Base-by-base conservation (phyloP, 768 basidiomycete genomes). In the Pisolithus orientalis region DNA sequence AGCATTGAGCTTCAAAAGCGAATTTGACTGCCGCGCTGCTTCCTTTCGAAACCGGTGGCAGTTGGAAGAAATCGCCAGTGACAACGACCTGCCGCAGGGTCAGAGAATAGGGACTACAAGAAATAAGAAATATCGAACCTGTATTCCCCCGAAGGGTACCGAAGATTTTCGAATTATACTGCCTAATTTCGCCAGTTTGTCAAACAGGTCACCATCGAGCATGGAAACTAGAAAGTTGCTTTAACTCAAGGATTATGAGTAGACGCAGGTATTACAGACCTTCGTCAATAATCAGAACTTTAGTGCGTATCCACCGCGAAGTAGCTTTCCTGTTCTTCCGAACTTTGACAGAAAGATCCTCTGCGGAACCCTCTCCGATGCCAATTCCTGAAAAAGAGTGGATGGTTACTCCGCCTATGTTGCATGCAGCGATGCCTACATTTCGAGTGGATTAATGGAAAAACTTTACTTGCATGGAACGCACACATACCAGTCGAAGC, bases 331-430 rank as follows among this genome's bases (percentile, higher is more conserved):
- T 88, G 66, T 94, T 96, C 74, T 81, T 90, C 58, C 71, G 77
- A 43, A 97, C 68, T 62, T 82, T 94, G 0, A 59, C 68, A 4
- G 80, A 74, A 5, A 97, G 77, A 0, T 80, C 70, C 0, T 85
- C 78, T 0, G 79, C 78, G 9, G 65, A 66, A 38, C 89, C 92
- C 3, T 77, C 68, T 2, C 90, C 95, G 1, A 96, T 70, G 0
- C 95, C 95, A 53, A 95, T 88, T 0, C 95, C 94, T n/a, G 88
- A 83, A 64, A 96, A 99, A 0, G 91, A 94, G 65, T 99, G 95
- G 34, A 98, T 79, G 0, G 95, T 98, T 24, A 90, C 81, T 39
- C 96, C 95, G 9, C 95, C 95, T 47, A 99, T 94, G 59, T 99
- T 97, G 67, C 94, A 96, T 5, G 95, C 95, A 6, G 95, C 95